Conservation (phyloP, 495 filamentous ascomycete genomes). For the Penicillium crystallinum region DNA sequence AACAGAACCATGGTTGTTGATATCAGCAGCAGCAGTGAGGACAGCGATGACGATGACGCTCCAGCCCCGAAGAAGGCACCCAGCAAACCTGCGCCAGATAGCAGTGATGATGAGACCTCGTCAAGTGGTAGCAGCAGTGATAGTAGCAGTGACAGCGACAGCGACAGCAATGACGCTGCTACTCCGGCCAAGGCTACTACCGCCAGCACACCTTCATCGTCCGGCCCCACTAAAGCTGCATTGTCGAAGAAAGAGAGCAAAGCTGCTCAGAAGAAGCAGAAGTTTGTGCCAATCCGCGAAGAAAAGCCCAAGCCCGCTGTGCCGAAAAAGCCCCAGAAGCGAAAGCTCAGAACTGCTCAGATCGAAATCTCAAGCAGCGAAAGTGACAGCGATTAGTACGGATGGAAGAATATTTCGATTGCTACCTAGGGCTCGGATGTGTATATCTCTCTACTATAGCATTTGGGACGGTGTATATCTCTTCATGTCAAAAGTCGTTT, state of each 20-base stretch:
- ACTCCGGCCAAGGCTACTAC: background rate
- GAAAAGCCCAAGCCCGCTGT: constrained; percentile 6
- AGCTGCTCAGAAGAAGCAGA: constrained; percentile 6
- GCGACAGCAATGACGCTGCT: constrained; percentile 15
- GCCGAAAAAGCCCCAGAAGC: constrained; percentile 29
- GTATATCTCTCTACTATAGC: constrained; percentile 15
- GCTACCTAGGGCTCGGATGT: constrained; percentile 9
- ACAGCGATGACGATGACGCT: constrained; percentile 15
- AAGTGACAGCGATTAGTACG: constrained; percentile 25
- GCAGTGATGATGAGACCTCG: constrained; percentile 16
- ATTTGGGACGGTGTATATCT: constrained; percentile 12
- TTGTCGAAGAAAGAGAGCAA: background rate
- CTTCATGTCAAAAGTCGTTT: constrained; percentile 10
- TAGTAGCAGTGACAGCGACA: constrained; percentile 8
- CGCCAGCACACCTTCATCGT: background rate
- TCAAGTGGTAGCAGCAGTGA: constrained; percentile 14
- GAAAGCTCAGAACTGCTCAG: constrained; percentile 21
- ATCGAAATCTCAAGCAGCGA: constrained; percentile 29
- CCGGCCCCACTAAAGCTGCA: background rate
- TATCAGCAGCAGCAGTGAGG: constrained; percentile 44
- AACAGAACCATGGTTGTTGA: constrained; percentile 46
- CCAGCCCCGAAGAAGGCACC: constrained; percentile 9
- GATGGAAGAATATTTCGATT: background rate
- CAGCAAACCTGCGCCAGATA: constrained; percentile 11
- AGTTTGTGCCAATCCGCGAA: constrained; percentile 1